Conservation (phyloP, 2,329 filamentous ascomycete species). For the Dothideomycetes sp. region DNA sequence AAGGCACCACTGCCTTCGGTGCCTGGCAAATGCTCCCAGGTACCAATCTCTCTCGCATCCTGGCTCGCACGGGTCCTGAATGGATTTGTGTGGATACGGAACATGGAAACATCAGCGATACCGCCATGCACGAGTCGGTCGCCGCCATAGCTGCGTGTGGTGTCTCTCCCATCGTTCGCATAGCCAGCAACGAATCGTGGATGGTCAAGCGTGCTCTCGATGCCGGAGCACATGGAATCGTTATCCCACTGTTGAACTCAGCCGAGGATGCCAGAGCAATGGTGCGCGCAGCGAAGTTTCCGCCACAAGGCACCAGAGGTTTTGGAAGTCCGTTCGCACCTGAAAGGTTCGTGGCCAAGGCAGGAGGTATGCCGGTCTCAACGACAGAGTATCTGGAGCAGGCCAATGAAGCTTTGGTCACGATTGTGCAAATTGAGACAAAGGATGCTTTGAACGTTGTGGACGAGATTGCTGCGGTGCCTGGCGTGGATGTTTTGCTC, state of each 20-base stretch:
- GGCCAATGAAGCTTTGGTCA: slow-evolving; percentile 45
- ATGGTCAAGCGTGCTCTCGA: slow-evolving; percentile 55
- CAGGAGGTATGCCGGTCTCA: slow-evolving; percentile 21
- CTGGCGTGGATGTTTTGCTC: slow-evolving; percentile 45
- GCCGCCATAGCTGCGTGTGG: slow-evolving; percentile 38
- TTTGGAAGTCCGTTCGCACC: slow-evolving; percentile 47
- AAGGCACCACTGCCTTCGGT: slow-evolving; percentile 43
- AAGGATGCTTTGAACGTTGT: slow-evolving; percentile 32
- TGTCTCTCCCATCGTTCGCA: slow-evolving; percentile 37
- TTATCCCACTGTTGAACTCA: slow-evolving; percentile 46
- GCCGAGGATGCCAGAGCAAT: slow-evolving; percentile 44
- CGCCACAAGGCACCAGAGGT: slow-evolving; percentile 45
- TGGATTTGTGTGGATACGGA: slow-evolving; percentile 48
- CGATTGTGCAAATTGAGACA: slow-evolving; percentile 42
- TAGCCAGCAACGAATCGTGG: slow-evolving; percentile 50
- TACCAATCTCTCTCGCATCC: slow-evolving; percentile 44
- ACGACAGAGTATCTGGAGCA: slow-evolving; percentile 42
- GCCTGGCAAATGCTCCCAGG: slow-evolving; percentile 51
- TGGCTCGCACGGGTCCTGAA: slow-evolving; percentile 45
- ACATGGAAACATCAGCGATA: slow-evolving; percentile 48
- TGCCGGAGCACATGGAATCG: slow-evolving; percentile 49
- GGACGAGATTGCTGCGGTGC: slow-evolving; percentile 43
- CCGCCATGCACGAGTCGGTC: slow-evolving; percentile 47
- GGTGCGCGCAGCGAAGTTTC: slow-evolving; percentile 47
- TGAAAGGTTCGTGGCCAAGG: slow-evolving; percentile 23